phyloP scores from a whole-genome alignment of 31 red algal genomes.

The Odonthalia washingtoniensis region DNA sequence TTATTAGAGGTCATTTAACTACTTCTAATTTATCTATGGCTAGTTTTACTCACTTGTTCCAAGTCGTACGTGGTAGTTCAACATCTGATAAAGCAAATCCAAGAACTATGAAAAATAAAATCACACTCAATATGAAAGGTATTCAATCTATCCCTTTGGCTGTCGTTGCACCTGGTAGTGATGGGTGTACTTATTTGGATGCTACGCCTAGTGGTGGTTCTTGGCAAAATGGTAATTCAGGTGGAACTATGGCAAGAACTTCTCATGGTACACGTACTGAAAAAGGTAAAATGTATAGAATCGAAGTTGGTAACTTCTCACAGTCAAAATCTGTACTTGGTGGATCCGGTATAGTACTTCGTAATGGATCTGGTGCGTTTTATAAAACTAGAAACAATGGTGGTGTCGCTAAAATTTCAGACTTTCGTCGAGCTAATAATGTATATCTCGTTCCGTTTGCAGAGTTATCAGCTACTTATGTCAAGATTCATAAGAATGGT shows the following conservation, averaged over 20 bases:
- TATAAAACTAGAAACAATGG: constrained; percentile 83
- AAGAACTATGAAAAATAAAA: constrained; percentile 74
- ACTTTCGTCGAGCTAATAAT: constrained; percentile 83
- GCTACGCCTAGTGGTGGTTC: constrained; percentile 64
- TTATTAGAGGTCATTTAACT: constrained; percentile 82
- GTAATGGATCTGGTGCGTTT: constrained; percentile 77
- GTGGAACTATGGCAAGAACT: constrained; percentile 69
- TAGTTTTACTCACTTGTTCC: constrained; percentile 92
- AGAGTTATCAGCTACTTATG: constrained; percentile 84
- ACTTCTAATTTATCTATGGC: constrained; percentile 83
- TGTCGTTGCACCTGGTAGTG: constrained; percentile 79
- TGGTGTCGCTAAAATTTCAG: constrained; percentile 68
- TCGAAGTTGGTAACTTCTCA: constrained; percentile 79
- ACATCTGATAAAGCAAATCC: constrained; percentile 92
- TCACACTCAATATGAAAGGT: constrained; percentile 80
- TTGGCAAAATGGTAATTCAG: constrained; percentile 80
- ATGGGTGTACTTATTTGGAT: constrained; percentile 56
- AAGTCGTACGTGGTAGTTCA: constrained; percentile 76
- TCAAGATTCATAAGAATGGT: constrained; percentile 92
- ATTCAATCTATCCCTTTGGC: constrained; percentile 83
- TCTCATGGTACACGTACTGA: constrained; percentile 65
- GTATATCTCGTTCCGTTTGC: constrained; percentile 86
- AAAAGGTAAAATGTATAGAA: constrained; percentile 85
- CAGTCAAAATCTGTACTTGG: constrained; percentile 71
- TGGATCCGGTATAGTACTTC: constrained; percentile 65